Percentiles rank a stretch among this genome's conserved stretches.
Evolutionary conservation across 2,329 filamentous ascomycete genomes (phyloP).

Genomic region (Pestalotiopsis sp.): DNA sequence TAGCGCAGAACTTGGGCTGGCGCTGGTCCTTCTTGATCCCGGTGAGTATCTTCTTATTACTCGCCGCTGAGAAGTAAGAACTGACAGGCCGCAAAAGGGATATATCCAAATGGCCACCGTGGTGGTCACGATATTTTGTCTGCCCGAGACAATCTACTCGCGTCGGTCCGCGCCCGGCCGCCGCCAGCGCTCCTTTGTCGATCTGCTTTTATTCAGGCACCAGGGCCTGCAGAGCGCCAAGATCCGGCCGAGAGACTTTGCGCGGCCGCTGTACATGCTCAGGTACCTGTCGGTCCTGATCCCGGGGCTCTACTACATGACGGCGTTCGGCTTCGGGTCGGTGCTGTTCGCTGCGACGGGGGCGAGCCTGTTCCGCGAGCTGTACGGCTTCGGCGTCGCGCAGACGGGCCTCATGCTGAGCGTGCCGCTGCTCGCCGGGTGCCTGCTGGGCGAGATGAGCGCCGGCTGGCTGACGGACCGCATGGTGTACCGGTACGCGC

Average conservation of each 20-base stretch:
- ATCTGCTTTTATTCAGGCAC: neutral
- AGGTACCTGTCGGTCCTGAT: constrained; percentile 23
- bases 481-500: constrained; percentile 29
- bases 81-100: constrained; percentile 8
- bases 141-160: constrained; percentile 30
- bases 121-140: constrained; percentile 23
- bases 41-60: neutral
- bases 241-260: constrained; percentile 19
- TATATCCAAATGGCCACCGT: constrained; percentile 24
- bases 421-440: constrained; percentile 26
- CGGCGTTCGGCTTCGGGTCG: constrained; percentile 26
- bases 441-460: constrained; percentile 27
- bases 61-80: neutral
- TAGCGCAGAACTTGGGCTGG: constrained; percentile 29
- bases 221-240: neutral
- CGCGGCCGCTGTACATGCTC: constrained; percentile 24
- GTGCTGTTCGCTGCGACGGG: constrained; percentile 27
- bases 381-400: constrained; percentile 26
- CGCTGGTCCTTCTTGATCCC: constrained; percentile 28
- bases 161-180: constrained; percentile 10
- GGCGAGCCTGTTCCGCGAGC: constrained; percentile 19
- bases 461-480: constrained; percentile 31
- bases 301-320: constrained; percentile 25
- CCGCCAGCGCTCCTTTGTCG: neutral
- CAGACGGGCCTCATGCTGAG: constrained; percentile 28